Conservation (phyloP, 768 basidiomycete genomes). For the Agrocybe pediades region DNA sequence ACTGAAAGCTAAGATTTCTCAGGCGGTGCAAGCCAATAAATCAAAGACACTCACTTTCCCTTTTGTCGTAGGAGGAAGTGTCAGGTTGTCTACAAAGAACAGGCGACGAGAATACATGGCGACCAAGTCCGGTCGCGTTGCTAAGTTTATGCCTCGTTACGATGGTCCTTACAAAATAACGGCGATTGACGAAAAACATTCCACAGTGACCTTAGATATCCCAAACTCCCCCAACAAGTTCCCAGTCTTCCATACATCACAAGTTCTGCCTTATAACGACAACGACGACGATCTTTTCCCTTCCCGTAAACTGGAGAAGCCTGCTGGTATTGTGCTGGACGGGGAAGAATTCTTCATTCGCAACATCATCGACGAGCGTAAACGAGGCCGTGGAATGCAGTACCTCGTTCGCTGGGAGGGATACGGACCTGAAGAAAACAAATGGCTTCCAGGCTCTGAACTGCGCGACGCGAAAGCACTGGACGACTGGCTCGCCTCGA, state of each 20-base stretch:
- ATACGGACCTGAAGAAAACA: neutral
- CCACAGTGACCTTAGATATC: constrained; percentile 23
- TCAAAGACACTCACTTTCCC: neutral
- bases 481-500: neutral
- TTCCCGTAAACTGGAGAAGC: neutral
- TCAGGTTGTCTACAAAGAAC: neutral
- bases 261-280: neutral
- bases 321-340: too few species aligned
- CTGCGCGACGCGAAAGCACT: neutral
- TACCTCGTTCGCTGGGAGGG: neutral
- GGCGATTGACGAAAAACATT: constrained; percentile 8
- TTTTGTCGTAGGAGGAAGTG: neutral
- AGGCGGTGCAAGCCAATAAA: neutral
- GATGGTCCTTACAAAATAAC: constrained; percentile 31
- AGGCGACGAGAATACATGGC: constrained; percentile 25
- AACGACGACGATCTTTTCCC: neutral
- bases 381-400: neutral
- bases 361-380: neutral
- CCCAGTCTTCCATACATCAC: neutral
- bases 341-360: neutral
- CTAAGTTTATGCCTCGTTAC: constrained; percentile 38
- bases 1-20: neutral
- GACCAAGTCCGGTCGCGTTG: constrained; percentile 19
- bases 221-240: constrained; percentile 4
- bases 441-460: neutral